Conservation (phyloP, 1,284 basidiomycete genomes). For the Earliella scabrosa region DNA sequence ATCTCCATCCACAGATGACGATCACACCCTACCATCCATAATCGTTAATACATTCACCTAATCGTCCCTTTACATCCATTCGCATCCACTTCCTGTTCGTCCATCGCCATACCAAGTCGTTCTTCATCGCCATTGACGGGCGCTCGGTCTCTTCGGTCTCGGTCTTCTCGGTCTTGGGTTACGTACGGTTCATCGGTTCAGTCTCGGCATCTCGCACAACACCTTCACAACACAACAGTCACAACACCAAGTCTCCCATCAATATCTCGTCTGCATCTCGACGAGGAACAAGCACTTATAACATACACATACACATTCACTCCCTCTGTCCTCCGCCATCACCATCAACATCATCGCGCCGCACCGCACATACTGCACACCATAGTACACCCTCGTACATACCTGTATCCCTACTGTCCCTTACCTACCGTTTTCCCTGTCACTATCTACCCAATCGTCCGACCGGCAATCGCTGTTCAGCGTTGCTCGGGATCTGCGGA, state of each 20-base stretch:
- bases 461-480: too few species aligned
- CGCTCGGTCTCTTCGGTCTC: not conserved
- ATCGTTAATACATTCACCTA: slow-evolving; percentile 18
- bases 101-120: not conserved
- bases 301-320: too few species aligned
- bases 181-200: not conserved
- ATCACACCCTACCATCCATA: slow-evolving; percentile 20
- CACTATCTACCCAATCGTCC: too few species aligned
- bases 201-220: not conserved
- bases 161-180: not conserved
- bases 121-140: not conserved
- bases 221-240: not conserved
- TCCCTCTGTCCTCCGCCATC: too few species aligned
- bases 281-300: too few species aligned
- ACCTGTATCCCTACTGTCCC: slow-evolving; percentile 11
- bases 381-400: slow-evolving; percentile 3
- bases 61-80: not conserved
- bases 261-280: not conserved
- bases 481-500: too few species aligned
- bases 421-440: not conserved
- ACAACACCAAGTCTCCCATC: not conserved
- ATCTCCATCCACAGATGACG: slow-evolving; percentile 12
- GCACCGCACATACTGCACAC: slow-evolving; percentile 1
- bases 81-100: too few species aligned
- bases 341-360: not conserved